A percentile compares a stretch with the other conserved stretches of the same genome.
These are phyloP conservation scores for Priceomyces castillae DNA, from an alignment of 805 yeast species.

Conservation along the genomic window DNA sequence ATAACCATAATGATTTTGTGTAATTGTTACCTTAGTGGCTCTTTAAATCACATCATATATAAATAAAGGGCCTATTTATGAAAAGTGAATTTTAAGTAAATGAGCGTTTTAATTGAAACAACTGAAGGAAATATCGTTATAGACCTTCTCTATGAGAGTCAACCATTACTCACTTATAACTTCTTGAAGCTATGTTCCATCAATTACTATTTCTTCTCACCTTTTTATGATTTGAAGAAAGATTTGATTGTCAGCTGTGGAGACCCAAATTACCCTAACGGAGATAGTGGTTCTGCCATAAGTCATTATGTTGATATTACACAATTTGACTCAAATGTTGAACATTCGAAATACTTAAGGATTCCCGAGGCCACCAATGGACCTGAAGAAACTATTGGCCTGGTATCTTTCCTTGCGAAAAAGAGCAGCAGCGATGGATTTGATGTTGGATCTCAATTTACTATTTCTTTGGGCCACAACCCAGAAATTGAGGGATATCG, in stretches of 20 bases:
- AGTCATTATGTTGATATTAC: conserved; percentile 8
- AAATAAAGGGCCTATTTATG: too few species aligned
- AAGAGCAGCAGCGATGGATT: background rate
- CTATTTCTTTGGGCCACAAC: conserved; percentile 8
- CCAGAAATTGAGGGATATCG: background rate
- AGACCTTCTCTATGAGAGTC: conserved; percentile 38
- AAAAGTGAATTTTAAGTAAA: conserved; percentile 9
- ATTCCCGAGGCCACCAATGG: background rate
- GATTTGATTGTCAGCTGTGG: conserved; percentile 46
- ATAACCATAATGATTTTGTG: conserved; percentile 3
- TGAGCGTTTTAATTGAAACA: conserved; percentile 42
- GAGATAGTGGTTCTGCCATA: conserved; percentile 10
- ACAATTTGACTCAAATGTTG: background rate
- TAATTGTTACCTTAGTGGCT: conserved; percentile 4
- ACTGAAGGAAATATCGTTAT: conserved; percentile 47
- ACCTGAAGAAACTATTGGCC: conserved; percentile 9
- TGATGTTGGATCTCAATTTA: conserved; percentile 13
- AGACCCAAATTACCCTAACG: conserved; percentile 44
- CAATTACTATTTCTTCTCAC: conserved; percentile 51
- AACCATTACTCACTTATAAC: conserved; percentile 41
- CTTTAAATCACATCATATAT: background rate
- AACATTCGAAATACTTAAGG: conserved; percentile 1
- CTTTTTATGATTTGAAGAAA: conserved; percentile 44
- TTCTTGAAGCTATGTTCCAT: conserved; percentile 54
- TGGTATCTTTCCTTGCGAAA: conserved; percentile 12